Evolutionary conservation across 2,329 filamentous ascomycete genomes (phyloP), one percentile per base, ranked within the genome.

Genomic region (Penicillium sp.): DNA sequence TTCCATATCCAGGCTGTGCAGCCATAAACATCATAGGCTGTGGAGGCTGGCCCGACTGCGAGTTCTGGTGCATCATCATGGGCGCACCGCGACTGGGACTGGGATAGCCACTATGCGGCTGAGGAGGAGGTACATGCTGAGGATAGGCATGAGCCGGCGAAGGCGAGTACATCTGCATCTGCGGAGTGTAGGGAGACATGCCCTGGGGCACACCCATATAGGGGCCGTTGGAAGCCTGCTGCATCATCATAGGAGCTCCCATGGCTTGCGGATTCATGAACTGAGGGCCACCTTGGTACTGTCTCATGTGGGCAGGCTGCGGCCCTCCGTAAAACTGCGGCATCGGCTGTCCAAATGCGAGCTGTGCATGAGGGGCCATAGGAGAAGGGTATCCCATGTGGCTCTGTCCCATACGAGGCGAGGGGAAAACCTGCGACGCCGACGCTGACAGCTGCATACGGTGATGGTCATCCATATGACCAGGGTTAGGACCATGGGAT

Each of bases 31-130:
- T 74, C 79, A 90, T 71, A 75, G 81, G 60, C 74, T 82, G 74
- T 39, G 76, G 75, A 46, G 76, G 75, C 64, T 94, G 89, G 32
- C 90, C 89, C 67, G 95, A 90, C 62, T 96, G 91, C 23, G 90
- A 96, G 45, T 88, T 88, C 71, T 95, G 89, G 56, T 90, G 90
- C 61, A 85, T 87, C 91, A 97, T 97, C 84, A 94, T 89, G 1
- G 88, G 85, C 10, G 93, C 88, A 16, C 84, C 83, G 39, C 89
- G 81, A 46, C 88, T 84, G 1, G 91, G 91, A 64, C 91, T 96
- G n/a, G 89, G 87, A 62, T 87, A 95, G 13, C 89, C 88, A 35
- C 80, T 86, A 16, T 85, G 81, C 44, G 75, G 74, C 46, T 77
- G 74, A 50, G 74, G 59, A 31, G 73, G 72, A 52, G 74, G 69